Base-by-base conservation (phyloP, 177 flowering plant species). In the Telopea speciosissima region DNA sequence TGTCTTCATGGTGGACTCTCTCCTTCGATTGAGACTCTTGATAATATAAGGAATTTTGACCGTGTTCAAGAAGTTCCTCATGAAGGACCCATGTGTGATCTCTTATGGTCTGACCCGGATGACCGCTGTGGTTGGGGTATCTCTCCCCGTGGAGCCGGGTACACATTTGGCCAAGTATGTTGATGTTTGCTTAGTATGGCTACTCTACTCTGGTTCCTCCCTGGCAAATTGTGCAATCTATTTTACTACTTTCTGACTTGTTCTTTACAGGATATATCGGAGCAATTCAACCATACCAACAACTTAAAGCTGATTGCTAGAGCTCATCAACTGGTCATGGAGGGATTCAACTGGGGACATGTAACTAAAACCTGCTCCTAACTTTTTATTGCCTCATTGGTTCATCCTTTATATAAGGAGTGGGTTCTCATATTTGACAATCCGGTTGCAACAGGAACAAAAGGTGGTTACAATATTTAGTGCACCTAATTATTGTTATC, bases 41-140 rank as follows among this genome's bases (percentile, higher is more conserved):
- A 83, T 71, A 83, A 83, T 72, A 83, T 82, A 25, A 75, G 85
- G 25, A 71, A 81, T 45, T 78, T 82, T 72, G 85, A 82, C 65
- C 85, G 81, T 68, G 81, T 82, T 69, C 83, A 82, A 74, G 83
- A 82, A 78, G 85, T 82, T 70, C 95, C 95, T 60, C 95, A 90
- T 75, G 92, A 90, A 72, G 95, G 95, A 13, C 89, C 95, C 54
- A 90, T 90, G 96, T 90, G 93, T 73, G 96, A 90, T 77, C 89
- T 89, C 58, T 75, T 90, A 33, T 90, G 96, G 96, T 90, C 96
- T 70, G 96, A 90, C 67, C 96, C 96, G 9, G 96, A 90, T 81
- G 96, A 90, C 71, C 89, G 96, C 14, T 90, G 96, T 82, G 96
- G 96, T 63, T 90, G 96, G 96, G 96, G 96, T 66, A 90, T 90